A percentile compares a stretch with the other conserved stretches of the same genome.
Evolutionary conservation across 176 grass and related monocot species (phyloP).

Genomic region (Juncus effusus): DNA sequence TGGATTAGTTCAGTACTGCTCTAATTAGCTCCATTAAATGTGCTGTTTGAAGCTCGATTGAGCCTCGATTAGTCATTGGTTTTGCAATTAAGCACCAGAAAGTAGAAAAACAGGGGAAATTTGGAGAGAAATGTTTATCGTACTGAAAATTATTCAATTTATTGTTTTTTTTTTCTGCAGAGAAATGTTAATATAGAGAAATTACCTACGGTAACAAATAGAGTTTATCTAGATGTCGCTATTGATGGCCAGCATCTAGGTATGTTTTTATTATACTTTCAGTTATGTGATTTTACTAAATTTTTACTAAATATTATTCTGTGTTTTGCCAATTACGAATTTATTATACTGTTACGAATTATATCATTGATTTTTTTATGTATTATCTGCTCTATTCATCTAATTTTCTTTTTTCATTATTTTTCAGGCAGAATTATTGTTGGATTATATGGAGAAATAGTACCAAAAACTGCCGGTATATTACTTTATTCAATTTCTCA

Average conservation of each 20-base stretch:
- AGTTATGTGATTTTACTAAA: neutral
- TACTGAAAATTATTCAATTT: too few relatives aligned
- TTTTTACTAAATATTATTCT: neutral
- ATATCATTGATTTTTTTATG: too few relatives aligned
- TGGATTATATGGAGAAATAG: conserved; percentile 74
- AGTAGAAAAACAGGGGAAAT: neutral
- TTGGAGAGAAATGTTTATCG: too few relatives aligned
- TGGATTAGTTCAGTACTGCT: too few relatives aligned
- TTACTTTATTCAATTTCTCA: conserved; percentile 20
- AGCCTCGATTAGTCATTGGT: neutral
- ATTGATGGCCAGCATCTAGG: conserved; percentile 85
- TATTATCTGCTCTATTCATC: too few relatives aligned
- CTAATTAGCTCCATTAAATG: too few relatives aligned
- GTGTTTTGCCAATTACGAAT: too few relatives aligned
- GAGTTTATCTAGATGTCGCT: conserved; percentile 85
- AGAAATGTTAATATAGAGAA: conserved; percentile 39
- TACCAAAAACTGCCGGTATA: conserved; percentile 88
- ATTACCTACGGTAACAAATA: conserved; percentile 67
- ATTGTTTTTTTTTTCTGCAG: conserved; percentile 34
- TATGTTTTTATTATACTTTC: conserved; percentile 23
- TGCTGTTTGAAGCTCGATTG: conserved; percentile 4
- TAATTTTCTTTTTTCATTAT: conserved; percentile 11
- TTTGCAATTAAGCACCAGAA: neutral
- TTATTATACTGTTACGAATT: too few relatives aligned
- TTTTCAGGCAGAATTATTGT: conserved; percentile 87